Conservation (phyloP, 164 flowering plant genomes). For the Magnolia officinalis region DNA sequence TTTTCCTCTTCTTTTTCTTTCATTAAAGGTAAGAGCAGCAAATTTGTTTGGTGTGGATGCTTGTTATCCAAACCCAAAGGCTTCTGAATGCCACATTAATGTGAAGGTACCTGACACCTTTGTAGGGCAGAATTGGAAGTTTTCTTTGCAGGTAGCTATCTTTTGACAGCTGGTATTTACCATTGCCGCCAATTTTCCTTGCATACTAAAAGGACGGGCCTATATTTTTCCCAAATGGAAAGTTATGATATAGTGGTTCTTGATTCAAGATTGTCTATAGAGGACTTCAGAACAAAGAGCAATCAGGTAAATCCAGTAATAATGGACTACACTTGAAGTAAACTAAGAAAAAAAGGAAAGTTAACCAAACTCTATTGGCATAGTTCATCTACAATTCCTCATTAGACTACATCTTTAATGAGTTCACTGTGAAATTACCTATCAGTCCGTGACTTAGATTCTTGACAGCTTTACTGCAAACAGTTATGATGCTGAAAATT, state of each 20-base stretch:
- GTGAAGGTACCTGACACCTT: background rate
- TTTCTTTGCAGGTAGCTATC: constrained; percentile 1
- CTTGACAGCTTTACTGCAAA: constrained; percentile 2
- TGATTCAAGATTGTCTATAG: constrained; percentile 5
- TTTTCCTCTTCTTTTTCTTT: background rate
- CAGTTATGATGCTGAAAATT: too few relatives aligned
- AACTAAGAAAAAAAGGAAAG: background rate
- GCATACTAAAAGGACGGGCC: background rate
- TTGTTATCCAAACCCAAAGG: background rate
- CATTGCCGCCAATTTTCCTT: background rate
- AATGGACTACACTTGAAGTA: background rate
- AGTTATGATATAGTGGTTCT: background rate
- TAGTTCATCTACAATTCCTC: background rate
- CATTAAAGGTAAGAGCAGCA: background rate
- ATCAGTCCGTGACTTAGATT: constrained; percentile 4
- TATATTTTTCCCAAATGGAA: constrained; percentile 3
- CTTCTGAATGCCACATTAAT: background rate
- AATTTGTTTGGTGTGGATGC: background rate
- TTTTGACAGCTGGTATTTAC: background rate
- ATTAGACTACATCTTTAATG: background rate
- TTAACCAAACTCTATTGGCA: background rate
- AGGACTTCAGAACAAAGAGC: constrained; percentile 8
- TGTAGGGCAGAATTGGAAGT: constrained; percentile 3
- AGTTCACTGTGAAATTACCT: background rate
- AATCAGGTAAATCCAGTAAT: constrained; percentile 7